Conservation (phyloP, 2,329 filamentous ascomycete genomes). For the Colletotrichum noveboracense region DNA sequence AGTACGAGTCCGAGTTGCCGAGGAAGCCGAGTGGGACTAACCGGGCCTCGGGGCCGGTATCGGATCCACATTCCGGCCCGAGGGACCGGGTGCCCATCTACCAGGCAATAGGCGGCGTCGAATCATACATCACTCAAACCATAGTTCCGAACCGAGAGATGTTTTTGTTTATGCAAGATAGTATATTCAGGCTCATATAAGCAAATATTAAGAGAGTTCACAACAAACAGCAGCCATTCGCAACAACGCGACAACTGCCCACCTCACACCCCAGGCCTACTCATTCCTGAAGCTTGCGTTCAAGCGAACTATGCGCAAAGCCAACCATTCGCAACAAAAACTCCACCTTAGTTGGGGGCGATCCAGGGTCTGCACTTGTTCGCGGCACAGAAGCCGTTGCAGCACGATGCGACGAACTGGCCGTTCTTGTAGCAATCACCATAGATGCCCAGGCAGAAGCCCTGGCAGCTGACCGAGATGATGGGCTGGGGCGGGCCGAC, state of each 20-base stretch:
- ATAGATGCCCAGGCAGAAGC: conserved; percentile 46
- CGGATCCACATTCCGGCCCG: not conserved
- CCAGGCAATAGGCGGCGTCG: not conserved
- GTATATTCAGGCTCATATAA: not conserved
- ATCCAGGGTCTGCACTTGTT: conserved; percentile 45
- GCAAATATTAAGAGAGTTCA: not conserved
- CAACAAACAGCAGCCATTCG: not conserved
- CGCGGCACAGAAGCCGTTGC: conserved; percentile 48
- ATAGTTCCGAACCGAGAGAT: rapidly evolving
- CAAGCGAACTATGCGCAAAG: not conserved
- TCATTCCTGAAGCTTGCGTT: not conserved
- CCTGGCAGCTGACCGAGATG: conserved; percentile 45
- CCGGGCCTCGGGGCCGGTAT: not conserved
- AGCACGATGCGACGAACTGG: conserved; percentile 43
- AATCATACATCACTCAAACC: not conserved
- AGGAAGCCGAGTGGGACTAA: not conserved
- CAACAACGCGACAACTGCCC: not conserved
- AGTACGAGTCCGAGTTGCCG: not conserved
- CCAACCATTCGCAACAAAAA: rapidly evolving
- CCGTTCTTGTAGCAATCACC: conserved; percentile 41
- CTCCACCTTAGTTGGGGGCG: not conserved
- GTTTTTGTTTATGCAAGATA: no score
- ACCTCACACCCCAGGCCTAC: not conserved
- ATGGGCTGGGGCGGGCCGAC: conserved; percentile 49
- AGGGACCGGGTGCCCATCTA: not conserved